Base-by-base conservation (phyloP, 2,329 filamentous ascomycete genomes). In the Neobulgaria alba region DNA sequence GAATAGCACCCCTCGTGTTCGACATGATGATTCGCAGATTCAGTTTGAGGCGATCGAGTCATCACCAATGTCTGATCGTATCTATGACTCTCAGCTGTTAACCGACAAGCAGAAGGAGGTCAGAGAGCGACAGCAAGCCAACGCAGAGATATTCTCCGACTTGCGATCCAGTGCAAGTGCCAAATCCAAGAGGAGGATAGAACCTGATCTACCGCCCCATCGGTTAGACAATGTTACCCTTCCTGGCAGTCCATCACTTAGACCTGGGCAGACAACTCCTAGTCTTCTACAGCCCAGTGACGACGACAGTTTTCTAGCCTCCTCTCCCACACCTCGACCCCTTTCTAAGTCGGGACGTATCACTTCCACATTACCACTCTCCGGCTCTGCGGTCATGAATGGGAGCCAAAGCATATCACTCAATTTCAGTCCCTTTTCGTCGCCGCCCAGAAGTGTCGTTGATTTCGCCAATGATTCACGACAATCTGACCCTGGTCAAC, bases 1-100 rank as follows among this genome's bases (percentile, higher is more conserved):
- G 10, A 51, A 45, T 47, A 57, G 42, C 10, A 75, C 71, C 34
- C 67, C 72, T 14, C 75, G 73, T 44, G 67, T 80, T 19, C 76
- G 83, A 23, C 87, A 94, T 52, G 77, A 94, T 47, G 75, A 93
- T 60, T 93, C 86, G 0, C 87, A 93, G 55, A 72, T 93, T 18
- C 72, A 85, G 32, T 92, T 92, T 54, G 76, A 81, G 2, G 65
- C 77, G 0, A 81, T 90, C 34, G 72, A 75, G 20, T 76, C 78
- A 10, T 76, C 79, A 0, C 67, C 70, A 0, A 64, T 63, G 2
- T 60, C 71, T 3, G 63, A 69, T 3, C 61, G 64, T 10, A 63
- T 60, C 0, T 56, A 71, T 2, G 79, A 85, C 41, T 86, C 83
- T 0, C 86, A 92, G 52, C 63, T 79, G 14, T 65, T 94, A 36